Evolutionary conservation across 2,329 filamentous ascomycete species (phyloP), one percentile per base, ranked within the genome.

Genomic region (Aspergillus sp.): DNA sequence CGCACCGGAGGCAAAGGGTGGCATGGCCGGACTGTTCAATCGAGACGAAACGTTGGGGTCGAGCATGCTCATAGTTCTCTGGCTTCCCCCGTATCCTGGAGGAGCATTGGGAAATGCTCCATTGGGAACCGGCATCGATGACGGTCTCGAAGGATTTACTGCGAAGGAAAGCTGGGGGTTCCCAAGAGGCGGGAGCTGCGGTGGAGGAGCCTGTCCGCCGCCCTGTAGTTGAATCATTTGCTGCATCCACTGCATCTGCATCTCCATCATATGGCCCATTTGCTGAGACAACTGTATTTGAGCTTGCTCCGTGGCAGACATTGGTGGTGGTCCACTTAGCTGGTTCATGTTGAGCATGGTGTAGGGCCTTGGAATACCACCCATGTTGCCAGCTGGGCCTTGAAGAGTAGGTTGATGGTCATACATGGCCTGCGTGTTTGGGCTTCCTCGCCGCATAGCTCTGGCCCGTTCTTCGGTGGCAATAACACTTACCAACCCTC

Each of bases 161-260:
- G 61, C 38, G 23, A 69, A 69, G 7, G 72, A 69, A 43, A 72
- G 70, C 49, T 71, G 66, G 19, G 71, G 68, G 43, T 65, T 68
- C 34, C 61, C 72, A 52, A 69, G 71, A 38, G 68, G 70, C 17
- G 59, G 53, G 52, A 70, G 69, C 45, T 73, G 71, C 56, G 71
- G 74, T 22, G 72, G 68, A 56, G 72, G 66, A 23, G 64, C 68
- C 48, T 76, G 76, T 59, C 74, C 71, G 25, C 75, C 82, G 25
- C 75, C 82, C 84, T 92, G 91, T 87, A 92, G 90, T 46, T 78
- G 75, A 72, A 81, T 80, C 80, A 83, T 82, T 66, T 81, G 79
- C 71, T 93, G 90, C 90, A 96, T 94, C 78, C 93, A 93, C 74
- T 96, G 91, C 90, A 96, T 93, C 75, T 96, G 92, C 89, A 95